Evolutionary conservation across 306 rosid species (phyloP).

Genomic region (Malus fusca): DNA sequence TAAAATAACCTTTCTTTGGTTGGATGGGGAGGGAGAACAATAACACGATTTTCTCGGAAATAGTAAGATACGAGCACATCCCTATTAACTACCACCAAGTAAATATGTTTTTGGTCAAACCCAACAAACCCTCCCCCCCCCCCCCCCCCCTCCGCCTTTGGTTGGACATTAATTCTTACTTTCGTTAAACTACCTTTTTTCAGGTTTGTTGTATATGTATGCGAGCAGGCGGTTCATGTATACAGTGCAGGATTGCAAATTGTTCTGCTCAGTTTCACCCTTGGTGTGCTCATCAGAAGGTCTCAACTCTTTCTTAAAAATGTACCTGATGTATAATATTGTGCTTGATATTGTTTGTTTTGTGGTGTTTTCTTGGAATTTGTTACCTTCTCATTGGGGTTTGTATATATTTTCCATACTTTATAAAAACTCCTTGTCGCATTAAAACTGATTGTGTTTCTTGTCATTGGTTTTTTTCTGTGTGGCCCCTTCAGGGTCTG

Average conservation of each 20-base stretch:
- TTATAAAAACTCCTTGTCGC: background rate
- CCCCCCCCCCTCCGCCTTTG: background rate
- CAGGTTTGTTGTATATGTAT: slow-evolving; percentile 59
- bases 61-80: background rate
- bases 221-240: slow-evolving; percentile 54
- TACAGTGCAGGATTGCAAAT: slow-evolving; percentile 47
- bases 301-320: slow-evolving; percentile 8
- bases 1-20: background rate
- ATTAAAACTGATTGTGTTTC: background rate
- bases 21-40: background rate
- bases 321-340: background rate
- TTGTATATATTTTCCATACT: no score
- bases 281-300: slow-evolving; percentile 78
- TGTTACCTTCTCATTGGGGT: no score
- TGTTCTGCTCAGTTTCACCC: slow-evolving; percentile 59
- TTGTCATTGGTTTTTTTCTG: background rate
- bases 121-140: background rate
- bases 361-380: no score
- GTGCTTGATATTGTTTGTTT: background rate
- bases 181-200: slow-evolving; percentile 1
- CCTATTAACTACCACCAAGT: background rate
- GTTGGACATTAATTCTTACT: background rate
- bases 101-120: background rate
- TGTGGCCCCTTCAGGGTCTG: slow-evolving; percentile 35
- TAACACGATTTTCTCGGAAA: background rate